phyloP scores from a whole-genome alignment of 257 asterid species.

The Verbena officinalis region DNA sequence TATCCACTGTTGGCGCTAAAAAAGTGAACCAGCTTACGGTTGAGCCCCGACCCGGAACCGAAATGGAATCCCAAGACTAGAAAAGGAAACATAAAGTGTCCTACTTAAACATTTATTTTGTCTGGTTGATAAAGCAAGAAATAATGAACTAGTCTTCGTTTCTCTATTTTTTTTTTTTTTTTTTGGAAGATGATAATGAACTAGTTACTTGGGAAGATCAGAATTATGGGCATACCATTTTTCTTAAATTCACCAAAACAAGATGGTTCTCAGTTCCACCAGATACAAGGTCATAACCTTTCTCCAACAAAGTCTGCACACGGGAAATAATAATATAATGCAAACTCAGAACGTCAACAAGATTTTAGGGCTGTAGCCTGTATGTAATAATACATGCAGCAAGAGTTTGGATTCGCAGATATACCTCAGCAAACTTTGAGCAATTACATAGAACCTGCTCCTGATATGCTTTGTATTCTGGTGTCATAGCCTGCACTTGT shows the following conservation, averaged over 20 bases:
- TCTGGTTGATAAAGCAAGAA: slow-evolving; percentile 8
- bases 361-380: slow-evolving; percentile 1
- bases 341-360: slow-evolving; percentile 1
- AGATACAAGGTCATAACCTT: slow-evolving; percentile 84
- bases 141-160: not conserved
- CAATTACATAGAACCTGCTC: slow-evolving; percentile 89
- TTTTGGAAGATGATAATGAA: not conserved
- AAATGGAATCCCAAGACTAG: not conserved
- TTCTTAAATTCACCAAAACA: slow-evolving; percentile 78
- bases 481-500: slow-evolving; percentile 75
- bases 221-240: slow-evolving; percentile 53
- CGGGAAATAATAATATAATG: not conserved
- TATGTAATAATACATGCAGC: slow-evolving; percentile 2
- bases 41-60: too few species aligned
- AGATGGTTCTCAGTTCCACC: slow-evolving; percentile 99
- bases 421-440: slow-evolving; percentile 91
- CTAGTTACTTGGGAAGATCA: not conserved
- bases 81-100: not conserved
- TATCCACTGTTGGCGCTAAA: slow-evolving; percentile 6
- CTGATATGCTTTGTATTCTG: slow-evolving; percentile 90
- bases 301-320: slow-evolving; percentile 69
- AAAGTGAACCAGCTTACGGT: too few species aligned
- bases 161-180: too few species aligned
- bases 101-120: not conserved
- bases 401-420: slow-evolving; percentile 4